Evolutionary conservation across 805 yeast species (phyloP).

Genomic region (Wickerhamiella parazyma): DNA sequence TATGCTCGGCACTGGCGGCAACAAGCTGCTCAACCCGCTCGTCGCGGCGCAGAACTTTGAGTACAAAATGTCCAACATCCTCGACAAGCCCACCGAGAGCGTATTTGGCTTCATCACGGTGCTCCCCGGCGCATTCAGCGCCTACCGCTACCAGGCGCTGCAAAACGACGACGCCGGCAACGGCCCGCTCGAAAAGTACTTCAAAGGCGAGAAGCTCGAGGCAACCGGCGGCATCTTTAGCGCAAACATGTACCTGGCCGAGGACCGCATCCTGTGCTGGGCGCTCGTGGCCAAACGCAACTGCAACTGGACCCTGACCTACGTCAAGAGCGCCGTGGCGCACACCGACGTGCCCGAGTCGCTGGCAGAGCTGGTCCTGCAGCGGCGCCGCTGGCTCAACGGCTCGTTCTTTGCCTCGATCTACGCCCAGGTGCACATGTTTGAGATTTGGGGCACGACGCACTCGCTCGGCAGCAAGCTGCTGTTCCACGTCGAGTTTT

Average conservation of each 20-base stretch:
- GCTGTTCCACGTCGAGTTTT: constrained; percentile 59
- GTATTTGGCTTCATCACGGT: constrained; percentile 91
- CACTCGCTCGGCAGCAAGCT: constrained; percentile 56
- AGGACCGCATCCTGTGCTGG: constrained; percentile 88
- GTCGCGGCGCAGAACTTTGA: constrained; percentile 97
- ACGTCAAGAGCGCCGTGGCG: constrained; percentile 79
- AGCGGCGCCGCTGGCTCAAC: constrained; percentile 92
- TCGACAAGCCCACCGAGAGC: constrained; percentile 92
- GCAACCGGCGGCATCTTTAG: constrained; percentile 74
- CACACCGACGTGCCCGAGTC: constrained; percentile 92
- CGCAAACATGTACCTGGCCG: constrained; percentile 94
- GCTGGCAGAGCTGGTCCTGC: constrained; percentile 74
- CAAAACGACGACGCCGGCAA: constrained; percentile 52
- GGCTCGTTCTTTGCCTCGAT: constrained; percentile 94
- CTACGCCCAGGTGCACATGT: constrained; percentile 69
- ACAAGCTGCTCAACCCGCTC: constrained; percentile 59
- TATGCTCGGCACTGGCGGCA: constrained; percentile 50
- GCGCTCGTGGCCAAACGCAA: constrained; percentile 79
- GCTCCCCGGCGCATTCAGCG: constrained; percentile 93
- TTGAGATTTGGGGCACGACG: constrained; percentile 62
- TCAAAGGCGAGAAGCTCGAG: constrained; percentile 79
- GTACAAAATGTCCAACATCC: constrained; percentile 85
- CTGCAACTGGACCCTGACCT: constrained; percentile 64
- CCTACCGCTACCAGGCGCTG: constrained; percentile 75
- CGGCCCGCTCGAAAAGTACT: constrained; percentile 78